phyloP scores from a whole-genome alignment of 176 grass and related monocot genomes.

The Microstegium vimineum region DNA sequence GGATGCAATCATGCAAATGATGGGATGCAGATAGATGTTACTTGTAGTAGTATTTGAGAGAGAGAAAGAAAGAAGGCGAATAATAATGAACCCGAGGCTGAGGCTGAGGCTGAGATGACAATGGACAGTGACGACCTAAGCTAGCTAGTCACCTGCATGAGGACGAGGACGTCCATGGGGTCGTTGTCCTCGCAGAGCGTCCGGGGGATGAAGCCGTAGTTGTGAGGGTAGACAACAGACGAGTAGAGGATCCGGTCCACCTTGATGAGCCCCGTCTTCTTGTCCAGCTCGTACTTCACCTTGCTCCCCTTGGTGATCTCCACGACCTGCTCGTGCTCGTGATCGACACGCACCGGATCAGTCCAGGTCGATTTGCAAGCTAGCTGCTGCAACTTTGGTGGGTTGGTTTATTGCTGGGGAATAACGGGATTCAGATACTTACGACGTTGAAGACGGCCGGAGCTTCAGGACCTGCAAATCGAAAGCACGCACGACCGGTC shows the following conservation, averaged over 20 bases:
- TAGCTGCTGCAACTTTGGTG: too few species aligned
- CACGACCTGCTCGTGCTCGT: constrained; percentile 82
- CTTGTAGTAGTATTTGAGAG: too few species aligned
- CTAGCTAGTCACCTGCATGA: too few species aligned
- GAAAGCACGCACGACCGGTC: not conserved
- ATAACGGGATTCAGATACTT: constrained; percentile 7
- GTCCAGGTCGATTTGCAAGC: too few species aligned
- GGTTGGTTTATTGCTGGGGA: not conserved
- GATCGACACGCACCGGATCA: not conserved
- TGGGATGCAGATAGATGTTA: not conserved
- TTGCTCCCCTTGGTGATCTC: constrained; percentile 95
- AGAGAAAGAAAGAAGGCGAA: too few species aligned
- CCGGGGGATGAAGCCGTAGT: constrained; percentile 89
- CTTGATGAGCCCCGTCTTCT: constrained; percentile 95
- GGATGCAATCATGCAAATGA: not conserved
- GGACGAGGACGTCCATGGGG: constrained; percentile 89
- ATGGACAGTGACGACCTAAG: too few species aligned
- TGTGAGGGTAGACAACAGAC: constrained; percentile 92
- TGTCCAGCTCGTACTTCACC: constrained; percentile 98
- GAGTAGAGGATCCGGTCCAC: constrained; percentile 87
- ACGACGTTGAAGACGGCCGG: constrained; percentile 89
- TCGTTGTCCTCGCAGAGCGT: constrained; percentile 96
- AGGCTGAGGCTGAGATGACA: too few species aligned
- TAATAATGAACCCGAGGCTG: too few species aligned
- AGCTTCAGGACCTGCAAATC: constrained; percentile 54